phyloP scores from a whole-genome alignment of 2,329 filamentous ascomycete genomes.

The Colletotrichum camelliae region DNA sequence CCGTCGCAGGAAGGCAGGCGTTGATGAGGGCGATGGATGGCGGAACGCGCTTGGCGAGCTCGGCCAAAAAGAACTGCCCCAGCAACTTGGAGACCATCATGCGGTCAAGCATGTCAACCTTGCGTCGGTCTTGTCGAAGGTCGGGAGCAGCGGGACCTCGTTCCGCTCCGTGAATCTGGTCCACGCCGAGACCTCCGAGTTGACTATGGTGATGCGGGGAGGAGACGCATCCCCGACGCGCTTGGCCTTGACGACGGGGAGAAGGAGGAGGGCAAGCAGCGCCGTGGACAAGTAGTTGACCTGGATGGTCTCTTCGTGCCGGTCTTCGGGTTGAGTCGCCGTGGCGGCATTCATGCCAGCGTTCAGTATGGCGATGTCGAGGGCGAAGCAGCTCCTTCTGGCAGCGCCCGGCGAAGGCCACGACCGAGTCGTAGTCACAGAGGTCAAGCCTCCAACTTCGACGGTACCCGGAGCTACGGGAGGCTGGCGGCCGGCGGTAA shows the following conservation, averaged over 20 bases:
- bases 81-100: conserved; percentile 34
- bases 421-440: conserved; percentile 45
- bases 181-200: conserved; percentile 28
- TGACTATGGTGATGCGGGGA: conserved; percentile 32
- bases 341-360: conserved; percentile 35
- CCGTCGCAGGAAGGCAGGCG: background rate
- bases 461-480: conserved; percentile 25
- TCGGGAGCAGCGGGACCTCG: conserved; percentile 25
- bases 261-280: conserved; percentile 35
- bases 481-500: conserved; percentile 30
- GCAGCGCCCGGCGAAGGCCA: conserved; percentile 39
- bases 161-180: conserved; percentile 27
- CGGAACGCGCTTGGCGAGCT: conserved; percentile 39
- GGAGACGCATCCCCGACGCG: conserved; percentile 13
- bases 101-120: conserved; percentile 21
- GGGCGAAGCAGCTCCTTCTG: conserved; percentile 32
- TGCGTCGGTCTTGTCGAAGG: conserved; percentile 33
- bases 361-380: conserved; percentile 53
- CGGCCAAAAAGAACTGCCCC: conserved; percentile 36
- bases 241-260: conserved; percentile 33
- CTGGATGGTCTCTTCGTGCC: conserved; percentile 45
- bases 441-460: conserved; percentile 51
- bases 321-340: conserved; percentile 16
- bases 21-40: conserved; percentile 46
- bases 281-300: conserved; percentile 42